Evolutionary conservation across 768 basidiomycete genomes (phyloP).

Genomic region (Amanita phalloides): DNA sequence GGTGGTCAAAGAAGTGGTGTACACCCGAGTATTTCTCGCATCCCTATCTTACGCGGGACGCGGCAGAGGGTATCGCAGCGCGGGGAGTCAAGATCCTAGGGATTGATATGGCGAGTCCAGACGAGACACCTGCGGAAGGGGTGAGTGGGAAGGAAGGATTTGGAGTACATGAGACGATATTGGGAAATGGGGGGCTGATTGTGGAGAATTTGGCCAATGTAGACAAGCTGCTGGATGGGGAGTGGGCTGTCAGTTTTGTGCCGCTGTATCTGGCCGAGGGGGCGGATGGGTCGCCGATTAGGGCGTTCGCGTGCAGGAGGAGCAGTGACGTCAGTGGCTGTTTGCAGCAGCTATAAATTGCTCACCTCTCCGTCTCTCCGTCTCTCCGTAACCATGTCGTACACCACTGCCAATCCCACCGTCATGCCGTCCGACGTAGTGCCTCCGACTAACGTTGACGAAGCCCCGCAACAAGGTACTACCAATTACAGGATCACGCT

Average conservation of each 20-base stretch:
- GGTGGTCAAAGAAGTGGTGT: constrained; percentile 52
- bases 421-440: constrained; percentile 1
- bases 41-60: constrained; percentile 48
- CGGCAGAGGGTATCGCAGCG: constrained; percentile 36
- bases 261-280: constrained; percentile 41
- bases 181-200: constrained; percentile 54
- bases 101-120: constrained; percentile 56
- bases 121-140: constrained; percentile 38
- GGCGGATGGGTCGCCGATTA: constrained; percentile 61
- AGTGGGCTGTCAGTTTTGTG: constrained; percentile 40
- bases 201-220: constrained; percentile 62
- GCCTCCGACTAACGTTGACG: neutral
- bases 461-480: constrained; percentile 4
- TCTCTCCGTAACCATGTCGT: neutral
- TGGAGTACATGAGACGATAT: constrained; percentile 45
- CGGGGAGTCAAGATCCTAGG: constrained; percentile 49
- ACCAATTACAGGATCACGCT: neutral
- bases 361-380: neutral
- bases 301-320: constrained; percentile 40
- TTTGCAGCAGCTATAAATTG: neutral
- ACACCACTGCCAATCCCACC: neutral
- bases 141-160: constrained; percentile 25
- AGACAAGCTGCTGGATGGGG: constrained; percentile 22
- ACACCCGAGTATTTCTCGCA: constrained; percentile 44
- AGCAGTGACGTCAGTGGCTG: neutral